Percentiles rank a stretch among this genome's conserved stretches.
phyloP scores from a whole-genome alignment of 768 basidiomycete genomes.

The Trametes cingulata region DNA sequence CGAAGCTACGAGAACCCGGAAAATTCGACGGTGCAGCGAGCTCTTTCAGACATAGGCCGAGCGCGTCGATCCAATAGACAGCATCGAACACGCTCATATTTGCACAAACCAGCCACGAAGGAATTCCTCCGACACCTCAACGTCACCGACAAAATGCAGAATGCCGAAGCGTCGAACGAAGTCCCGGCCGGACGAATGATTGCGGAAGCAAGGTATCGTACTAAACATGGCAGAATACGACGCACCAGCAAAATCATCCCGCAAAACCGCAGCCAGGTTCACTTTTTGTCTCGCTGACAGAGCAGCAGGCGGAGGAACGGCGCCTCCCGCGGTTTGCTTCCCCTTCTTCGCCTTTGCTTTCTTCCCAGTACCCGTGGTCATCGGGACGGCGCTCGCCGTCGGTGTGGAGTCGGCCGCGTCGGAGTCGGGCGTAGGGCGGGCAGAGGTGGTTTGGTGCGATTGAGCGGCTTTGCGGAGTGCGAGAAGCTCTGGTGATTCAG shows the following conservation, averaged over 20 bases:
- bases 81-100: too few species aligned
- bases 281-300: neutral
- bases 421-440: neutral
- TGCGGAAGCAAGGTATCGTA: neutral
- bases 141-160: neutral
- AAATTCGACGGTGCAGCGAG: neutral
- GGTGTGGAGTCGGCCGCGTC: neutral
- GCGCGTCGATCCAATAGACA: too few species aligned
- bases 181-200: neutral
- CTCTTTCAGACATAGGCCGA: too few species aligned
- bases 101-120: too few species aligned
- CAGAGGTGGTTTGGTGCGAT: neutral
- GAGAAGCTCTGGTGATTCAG: slow-evolving; percentile 19
- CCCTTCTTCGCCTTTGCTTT: slow-evolving; percentile 13
- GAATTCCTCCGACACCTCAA: too few species aligned
- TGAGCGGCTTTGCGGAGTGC: slow-evolving; percentile 18
- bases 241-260: slow-evolving; percentile 4
- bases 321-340: neutral
- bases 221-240: neutral
- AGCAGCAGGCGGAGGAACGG: neutral
- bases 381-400: neutral
- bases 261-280: neutral
- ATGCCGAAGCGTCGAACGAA: neutral
- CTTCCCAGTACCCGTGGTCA: slow-evolving; percentile 4
- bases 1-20: neutral